A percentile compares a stretch with the other conserved stretches of the same genome.
phyloP scores from a whole-genome alignment of 805 yeast species.

The Pichia thaimueangensis region DNA sequence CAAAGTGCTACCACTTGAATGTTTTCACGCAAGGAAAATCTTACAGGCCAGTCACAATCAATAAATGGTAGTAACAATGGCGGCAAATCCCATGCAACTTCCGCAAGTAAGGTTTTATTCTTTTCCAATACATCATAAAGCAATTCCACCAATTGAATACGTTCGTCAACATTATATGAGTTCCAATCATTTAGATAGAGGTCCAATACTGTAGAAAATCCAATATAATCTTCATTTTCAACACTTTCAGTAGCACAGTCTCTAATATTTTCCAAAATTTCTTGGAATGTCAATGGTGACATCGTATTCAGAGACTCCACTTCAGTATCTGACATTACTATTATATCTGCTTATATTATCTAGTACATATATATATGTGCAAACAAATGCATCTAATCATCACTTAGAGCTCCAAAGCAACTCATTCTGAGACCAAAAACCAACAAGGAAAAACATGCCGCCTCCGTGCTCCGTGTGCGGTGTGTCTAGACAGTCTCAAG shows the following conservation, averaged over 20 bases:
- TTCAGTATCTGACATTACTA: slow-evolving; percentile 14
- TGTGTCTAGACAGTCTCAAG: no score
- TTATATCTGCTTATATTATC: no score
- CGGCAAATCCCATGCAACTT: slow-evolving; percentile 93
- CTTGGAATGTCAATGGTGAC: slow-evolving; percentile 9
- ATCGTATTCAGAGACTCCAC: slow-evolving; percentile 13
- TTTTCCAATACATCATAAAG: slow-evolving; percentile 39
- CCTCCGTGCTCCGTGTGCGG: no score
- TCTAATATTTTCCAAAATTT: slow-evolving; percentile 12
- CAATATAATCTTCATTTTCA: slow-evolving; percentile 53
- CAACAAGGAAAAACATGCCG: no score
- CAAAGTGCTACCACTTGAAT: slow-evolving; percentile 33
- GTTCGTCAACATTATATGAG: slow-evolving; percentile 43
- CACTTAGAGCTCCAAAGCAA: no score
- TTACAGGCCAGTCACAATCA: slow-evolving; percentile 31
- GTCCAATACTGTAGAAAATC: slow-evolving; percentile 70
- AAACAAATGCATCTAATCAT: no score
- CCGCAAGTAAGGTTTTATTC: slow-evolving; percentile 47
- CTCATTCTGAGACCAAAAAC: no score
- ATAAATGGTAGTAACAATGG: slow-evolving; percentile 52
- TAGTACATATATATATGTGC: no score
- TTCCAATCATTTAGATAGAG: slow-evolving; percentile 46
- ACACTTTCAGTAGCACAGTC: slow-evolving; percentile 25
- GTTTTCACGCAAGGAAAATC: slow-evolving; percentile 31
- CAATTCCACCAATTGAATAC: slow-evolving; percentile 39